Evolutionary conservation across 108 stramenopile genomes (phyloP).

Genomic region (Cyclotella choctawhatcheeana): DNA sequence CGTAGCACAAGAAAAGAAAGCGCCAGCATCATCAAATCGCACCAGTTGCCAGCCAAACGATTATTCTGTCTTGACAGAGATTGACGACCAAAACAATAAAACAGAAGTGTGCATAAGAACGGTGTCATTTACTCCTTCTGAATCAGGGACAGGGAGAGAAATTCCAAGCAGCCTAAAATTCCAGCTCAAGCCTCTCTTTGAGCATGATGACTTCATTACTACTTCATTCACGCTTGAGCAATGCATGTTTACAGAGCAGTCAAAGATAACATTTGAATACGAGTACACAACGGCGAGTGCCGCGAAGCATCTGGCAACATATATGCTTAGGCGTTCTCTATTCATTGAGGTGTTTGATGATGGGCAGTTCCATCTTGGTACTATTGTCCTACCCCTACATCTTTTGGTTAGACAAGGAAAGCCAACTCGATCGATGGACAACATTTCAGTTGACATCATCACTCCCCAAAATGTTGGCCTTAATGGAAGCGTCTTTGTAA

Average conservation of each 20-base stretch:
- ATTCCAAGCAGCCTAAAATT: constrained; percentile 12
- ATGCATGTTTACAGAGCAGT: background rate
- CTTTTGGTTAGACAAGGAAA: constrained; percentile 34
- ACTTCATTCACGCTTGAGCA: background rate
- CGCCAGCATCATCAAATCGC: background rate
- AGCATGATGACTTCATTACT: constrained; percentile 11
- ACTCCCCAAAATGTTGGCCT: background rate
- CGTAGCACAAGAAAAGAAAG: background rate
- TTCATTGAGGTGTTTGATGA: constrained; percentile 29
- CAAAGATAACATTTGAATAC: constrained; percentile 19
- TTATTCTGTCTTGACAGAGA: constrained; percentile 12
- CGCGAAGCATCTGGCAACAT: constrained; percentile 2
- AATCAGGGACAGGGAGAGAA: background rate
- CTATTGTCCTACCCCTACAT: constrained; percentile 23
- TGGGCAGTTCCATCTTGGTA: constrained; percentile 18
- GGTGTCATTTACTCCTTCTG: constrained; percentile 4
- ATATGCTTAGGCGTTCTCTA: constrained; percentile 16
- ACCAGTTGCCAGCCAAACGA: background rate
- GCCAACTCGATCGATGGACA: constrained; percentile 14
- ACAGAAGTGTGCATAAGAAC: constrained; percentile 13
- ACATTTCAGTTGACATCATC: constrained; percentile 31
- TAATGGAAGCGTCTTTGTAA: background rate
- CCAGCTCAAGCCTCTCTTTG: constrained; percentile 11
- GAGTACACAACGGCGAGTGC: background rate
- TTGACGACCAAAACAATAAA: constrained; percentile 20